Base-by-base conservation (phyloP, 2,329 filamentous ascomycete species). In the Hypoxylon sp. region DNA sequence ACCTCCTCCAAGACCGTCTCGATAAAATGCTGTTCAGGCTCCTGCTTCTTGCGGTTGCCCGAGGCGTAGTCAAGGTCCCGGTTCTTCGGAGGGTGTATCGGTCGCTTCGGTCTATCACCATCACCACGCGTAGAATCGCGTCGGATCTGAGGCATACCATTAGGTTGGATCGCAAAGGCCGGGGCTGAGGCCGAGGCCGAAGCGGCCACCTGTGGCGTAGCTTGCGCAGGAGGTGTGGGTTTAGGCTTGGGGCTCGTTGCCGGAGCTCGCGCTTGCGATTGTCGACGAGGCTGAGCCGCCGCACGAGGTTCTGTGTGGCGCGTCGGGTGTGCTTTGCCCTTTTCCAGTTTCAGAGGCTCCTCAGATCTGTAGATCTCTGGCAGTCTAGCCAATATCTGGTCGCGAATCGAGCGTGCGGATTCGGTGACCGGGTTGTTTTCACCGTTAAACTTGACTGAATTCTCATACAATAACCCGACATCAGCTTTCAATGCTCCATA, bases 21-120 rank as follows among this genome's bases (percentile, higher is more conserved):
- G 74, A 92, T 94, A 78, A 98, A 99, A 69, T 91, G 93, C 57
- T 98, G 83, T 77, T 98, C 94, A 41, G 92, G 89, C 69, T 93
- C 90, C 66, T 91, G 89, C 80, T 94, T 95, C 81, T 96, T 96
- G 10, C 93, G 92, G 74, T 93, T 92, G 15, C 78, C 78, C 67
- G 86, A 85, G 17, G 89, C 87, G 75, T 97, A 98, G 6, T 94
- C 91, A n/a, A 97, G 84, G 74, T 98, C 95, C 69, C 94, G 94
- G 65, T 90, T 88, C 73, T 94, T 94, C 0, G 95, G 93, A 7
- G 94, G 91, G 72, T 97, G 93, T 57, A 98, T 97, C 13, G 94
- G 93, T 56, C 95, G 90, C 82, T 97, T 97, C 10, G 94, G 94
- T 53, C 95, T 88, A 68, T 88, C 86, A 59, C 89, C 91, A 69